These are phyloP conservation scores for Aspergillus latus DNA, from an alignment of 2,329 filamentous ascomycete species.

Conservation along the genomic window DNA sequence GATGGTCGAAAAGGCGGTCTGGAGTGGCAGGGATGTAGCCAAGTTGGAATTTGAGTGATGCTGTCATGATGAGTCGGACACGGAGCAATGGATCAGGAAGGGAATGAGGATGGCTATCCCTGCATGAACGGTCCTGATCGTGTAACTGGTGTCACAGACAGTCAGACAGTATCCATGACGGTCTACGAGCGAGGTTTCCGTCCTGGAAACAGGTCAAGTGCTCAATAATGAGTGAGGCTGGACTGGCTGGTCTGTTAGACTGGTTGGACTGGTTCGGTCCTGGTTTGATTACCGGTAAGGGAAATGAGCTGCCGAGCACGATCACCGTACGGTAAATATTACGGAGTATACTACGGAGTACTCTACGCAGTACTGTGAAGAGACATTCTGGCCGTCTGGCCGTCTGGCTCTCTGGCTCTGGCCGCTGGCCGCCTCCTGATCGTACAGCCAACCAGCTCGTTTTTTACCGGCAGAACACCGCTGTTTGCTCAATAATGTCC, in stretches of 20 bases:
- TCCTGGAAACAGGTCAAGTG: background rate
- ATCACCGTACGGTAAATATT: background rate
- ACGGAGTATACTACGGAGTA: background rate
- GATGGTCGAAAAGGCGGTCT: conserved; percentile 23
- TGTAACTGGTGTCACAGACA: background rate
- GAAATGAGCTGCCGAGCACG: background rate
- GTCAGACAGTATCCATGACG: background rate
- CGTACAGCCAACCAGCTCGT: background rate
- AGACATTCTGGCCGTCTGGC: too few relatives aligned
- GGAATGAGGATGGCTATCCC: conserved; percentile 7
- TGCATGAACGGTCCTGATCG: conserved; percentile 6
- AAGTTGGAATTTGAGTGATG: background rate
- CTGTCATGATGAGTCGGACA: conserved; percentile 22
- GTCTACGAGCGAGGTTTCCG: background rate
- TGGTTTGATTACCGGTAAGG: background rate
- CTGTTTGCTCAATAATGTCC: background rate
- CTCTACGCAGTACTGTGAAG: too few relatives aligned
- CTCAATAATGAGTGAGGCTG: background rate
- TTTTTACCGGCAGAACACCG: background rate
- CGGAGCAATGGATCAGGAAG: background rate
- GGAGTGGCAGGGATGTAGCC: conserved; percentile 12
- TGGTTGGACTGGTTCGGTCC: too few relatives aligned
- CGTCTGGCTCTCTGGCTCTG: too few relatives aligned
- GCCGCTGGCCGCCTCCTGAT: too few relatives aligned
- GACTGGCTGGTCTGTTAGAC: too few relatives aligned